These are phyloP conservation scores for Zalaria sp. DNA, from an alignment of 2,329 filamentous ascomycete species.

Conservation along the genomic window DNA sequence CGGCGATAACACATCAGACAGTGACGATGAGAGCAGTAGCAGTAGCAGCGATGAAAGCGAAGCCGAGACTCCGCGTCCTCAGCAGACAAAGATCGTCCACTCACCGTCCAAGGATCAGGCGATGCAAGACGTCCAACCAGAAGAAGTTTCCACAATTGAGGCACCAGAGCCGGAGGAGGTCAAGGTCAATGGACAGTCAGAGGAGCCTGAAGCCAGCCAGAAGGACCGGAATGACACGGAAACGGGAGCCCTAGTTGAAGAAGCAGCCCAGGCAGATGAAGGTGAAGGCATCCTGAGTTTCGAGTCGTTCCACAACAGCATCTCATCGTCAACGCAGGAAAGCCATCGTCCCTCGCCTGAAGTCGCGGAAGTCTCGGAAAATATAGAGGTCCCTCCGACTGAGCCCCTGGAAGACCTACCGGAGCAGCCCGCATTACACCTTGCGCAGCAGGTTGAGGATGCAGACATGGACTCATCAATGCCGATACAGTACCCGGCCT, in stretches of 20 bases:
- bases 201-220: too few species aligned
- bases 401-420: background rate
- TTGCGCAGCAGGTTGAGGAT: background rate
- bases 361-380: background rate
- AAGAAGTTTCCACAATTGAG: background rate
- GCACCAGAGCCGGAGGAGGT: too few species aligned
- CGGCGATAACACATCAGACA: background rate
- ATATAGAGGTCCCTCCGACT: background rate
- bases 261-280: background rate
- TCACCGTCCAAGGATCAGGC: background rate
- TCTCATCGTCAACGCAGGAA: background rate
- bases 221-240: too few species aligned
- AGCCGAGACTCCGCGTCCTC: background rate
- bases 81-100: background rate
- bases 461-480: background rate
- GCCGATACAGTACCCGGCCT: background rate
- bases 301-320: background rate
- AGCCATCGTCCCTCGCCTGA: too few species aligned
- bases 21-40: background rate
- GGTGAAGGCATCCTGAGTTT: background rate
- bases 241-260: background rate
- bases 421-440: background rate
- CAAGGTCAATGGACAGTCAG: too few species aligned
- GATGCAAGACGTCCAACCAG: too few species aligned
- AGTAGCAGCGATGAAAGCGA: background rate